phyloP scores from a whole-genome alignment of 306 rosid species.

The Cucurbita moschata region DNA sequence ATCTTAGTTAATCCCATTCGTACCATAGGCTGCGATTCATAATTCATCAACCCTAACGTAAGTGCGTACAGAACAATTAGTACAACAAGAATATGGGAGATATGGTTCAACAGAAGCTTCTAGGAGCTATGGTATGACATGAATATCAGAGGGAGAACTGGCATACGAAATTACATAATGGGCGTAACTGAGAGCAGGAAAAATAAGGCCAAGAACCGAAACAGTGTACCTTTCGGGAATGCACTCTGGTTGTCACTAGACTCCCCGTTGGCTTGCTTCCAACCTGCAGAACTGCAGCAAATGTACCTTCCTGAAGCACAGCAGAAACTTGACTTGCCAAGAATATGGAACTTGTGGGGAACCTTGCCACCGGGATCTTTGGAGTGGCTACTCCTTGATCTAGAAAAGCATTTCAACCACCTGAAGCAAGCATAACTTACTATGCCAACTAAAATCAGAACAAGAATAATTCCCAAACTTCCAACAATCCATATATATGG shows the following conservation, averaged over 20 bases:
- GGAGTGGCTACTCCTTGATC: slow-evolving; percentile 25
- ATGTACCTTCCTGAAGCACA: slow-evolving; percentile 81
- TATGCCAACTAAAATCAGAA: slow-evolving; percentile 40
- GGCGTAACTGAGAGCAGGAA: neutral
- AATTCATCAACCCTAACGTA: neutral
- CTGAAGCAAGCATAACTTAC: slow-evolving; percentile 38
- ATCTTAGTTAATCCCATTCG: neutral
- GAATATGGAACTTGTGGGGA: slow-evolving; percentile 71
- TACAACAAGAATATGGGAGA: neutral
- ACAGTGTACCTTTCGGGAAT: slow-evolving; percentile 47
- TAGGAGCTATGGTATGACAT: neutral
- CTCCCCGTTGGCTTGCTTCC: slow-evolving; percentile 54
- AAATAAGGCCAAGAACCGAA: neutral
- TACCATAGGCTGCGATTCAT: neutral
- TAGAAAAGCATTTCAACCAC: slow-evolving; percentile 44
- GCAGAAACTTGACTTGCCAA: slow-evolving; percentile 71
- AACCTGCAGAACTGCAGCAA: slow-evolving; percentile 49
- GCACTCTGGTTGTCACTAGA: slow-evolving; percentile 36
- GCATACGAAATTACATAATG: neutral
- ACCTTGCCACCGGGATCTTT: slow-evolving; percentile 45
- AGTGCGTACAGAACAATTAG: neutral
- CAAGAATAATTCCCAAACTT: slow-evolving; percentile 54
- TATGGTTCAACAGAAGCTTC: neutral
- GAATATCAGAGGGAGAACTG: neutral
- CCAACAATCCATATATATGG: slow-evolving; percentile 84